Evolutionary conservation across 768 basidiomycete species (phyloP).

Genomic region (Saitozyma sp.): DNA sequence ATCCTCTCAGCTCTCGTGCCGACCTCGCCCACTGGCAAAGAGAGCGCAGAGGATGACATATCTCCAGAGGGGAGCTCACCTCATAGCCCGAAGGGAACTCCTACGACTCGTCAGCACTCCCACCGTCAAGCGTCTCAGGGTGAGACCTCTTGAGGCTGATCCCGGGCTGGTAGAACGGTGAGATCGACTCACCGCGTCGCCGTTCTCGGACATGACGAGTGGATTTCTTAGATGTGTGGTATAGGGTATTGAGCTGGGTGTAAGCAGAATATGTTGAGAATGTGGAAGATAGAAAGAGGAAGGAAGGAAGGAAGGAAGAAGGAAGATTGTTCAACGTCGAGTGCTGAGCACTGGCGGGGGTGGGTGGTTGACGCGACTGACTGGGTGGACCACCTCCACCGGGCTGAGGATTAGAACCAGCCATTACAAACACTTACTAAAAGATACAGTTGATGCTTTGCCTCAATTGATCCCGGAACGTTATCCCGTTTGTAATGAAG

Average conservation of each 20-base stretch:
- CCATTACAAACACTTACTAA: too few species aligned
- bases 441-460: too few species aligned
- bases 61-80: slow-evolving; percentile 10
- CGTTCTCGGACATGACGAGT: slow-evolving; percentile 37
- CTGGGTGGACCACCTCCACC: too few species aligned
- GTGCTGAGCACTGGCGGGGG: too few species aligned
- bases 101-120: not conserved
- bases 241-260: not conserved
- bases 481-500: too few species aligned
- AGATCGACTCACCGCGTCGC: slow-evolving; percentile 39
- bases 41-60: not conserved
- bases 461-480: too few species aligned
- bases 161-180: too few species aligned
- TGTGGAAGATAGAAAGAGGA: not conserved
- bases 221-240: not conserved
- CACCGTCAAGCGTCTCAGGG: too few species aligned
- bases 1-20: not conserved
- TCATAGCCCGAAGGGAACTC: slow-evolving; percentile 12
- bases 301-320: slow-evolving; percentile 12
- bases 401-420: too few species aligned
- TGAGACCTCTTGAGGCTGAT: too few species aligned
- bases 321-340: not conserved
- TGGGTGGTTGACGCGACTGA: too few species aligned
- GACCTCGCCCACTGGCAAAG: not conserved
- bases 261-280: not conserved